phyloP scores from a whole-genome alignment of 1,284 basidiomycete genomes.

The Chalciporus piperatoides region DNA sequence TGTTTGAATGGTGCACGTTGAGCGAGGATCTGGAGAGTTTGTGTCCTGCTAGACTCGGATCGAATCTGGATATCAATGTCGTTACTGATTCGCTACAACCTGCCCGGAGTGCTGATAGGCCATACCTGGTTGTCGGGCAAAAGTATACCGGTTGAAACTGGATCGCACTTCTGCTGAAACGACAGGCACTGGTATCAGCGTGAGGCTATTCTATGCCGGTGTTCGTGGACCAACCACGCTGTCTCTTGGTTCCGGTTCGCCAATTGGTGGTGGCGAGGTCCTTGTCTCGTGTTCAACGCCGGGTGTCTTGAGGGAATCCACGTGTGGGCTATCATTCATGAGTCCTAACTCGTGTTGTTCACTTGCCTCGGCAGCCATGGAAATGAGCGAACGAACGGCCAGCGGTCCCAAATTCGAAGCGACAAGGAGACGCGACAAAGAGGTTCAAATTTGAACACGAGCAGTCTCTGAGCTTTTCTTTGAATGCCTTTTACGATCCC shows the following conservation, averaged over 20 bases:
- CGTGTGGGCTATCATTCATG: neutral
- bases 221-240: neutral
- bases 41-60: neutral
- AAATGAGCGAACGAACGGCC: neutral
- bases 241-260: neutral
- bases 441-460: too few species aligned
- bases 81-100: neutral
- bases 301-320: neutral
- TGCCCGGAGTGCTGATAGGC: neutral
- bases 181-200: neutral
- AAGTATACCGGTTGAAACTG: neutral
- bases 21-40: neutral
- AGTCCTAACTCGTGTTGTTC: neutral
- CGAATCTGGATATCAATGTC: neutral
- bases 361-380: constrained; percentile 7
- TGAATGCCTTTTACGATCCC: too few species aligned
- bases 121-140: neutral
- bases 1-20: neutral
- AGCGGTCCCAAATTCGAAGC: too few species aligned
- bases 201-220: neutral
- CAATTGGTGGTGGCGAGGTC: neutral
- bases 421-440: too few species aligned
- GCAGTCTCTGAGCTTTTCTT: too few species aligned
- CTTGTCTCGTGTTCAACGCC: neutral
- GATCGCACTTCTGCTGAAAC: neutral